phyloP scores from a whole-genome alignment of 345 rosid species.

The Syzygium aqueum region DNA sequence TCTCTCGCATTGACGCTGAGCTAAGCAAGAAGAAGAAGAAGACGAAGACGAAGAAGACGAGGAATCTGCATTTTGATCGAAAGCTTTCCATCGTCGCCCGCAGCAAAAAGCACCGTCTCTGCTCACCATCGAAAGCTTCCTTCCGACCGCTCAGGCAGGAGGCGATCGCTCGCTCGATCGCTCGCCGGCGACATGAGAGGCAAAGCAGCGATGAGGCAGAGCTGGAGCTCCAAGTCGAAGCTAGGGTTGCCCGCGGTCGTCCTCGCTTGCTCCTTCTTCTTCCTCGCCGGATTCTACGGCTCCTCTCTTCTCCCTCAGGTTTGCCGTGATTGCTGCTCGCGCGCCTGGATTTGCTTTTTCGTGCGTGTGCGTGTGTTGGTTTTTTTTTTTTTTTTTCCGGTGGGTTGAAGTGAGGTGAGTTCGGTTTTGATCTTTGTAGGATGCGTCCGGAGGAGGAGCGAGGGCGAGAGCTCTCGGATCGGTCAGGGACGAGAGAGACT shows the following conservation, averaged over 20 bases:
- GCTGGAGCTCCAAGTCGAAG: constrained; percentile 19
- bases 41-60: neutral
- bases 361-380: no score
- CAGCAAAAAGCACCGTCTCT: neutral
- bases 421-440: constrained; percentile 7
- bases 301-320: constrained; percentile 45
- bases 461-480: constrained; percentile 18
- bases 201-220: neutral
- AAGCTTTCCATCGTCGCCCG: no score
- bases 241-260: constrained; percentile 16
- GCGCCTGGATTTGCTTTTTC: neutral
- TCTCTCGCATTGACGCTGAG: neutral
- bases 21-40: neutral
- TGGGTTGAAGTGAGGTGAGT: neutral
- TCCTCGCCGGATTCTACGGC: constrained; percentile 33
- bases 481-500: constrained; percentile 9
- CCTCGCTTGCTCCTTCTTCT: constrained; percentile 30
- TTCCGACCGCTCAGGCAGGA: neutral
- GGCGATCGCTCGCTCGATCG: neutral
- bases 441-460: neutral
- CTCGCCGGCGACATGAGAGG: neutral
- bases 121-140: neutral
- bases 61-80: neutral
- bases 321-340: neutral
- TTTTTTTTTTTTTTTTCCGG: neutral